These are phyloP conservation scores for Colletotrichum sansevieriae DNA, from an alignment of 2,329 filamentous ascomycete species.

Conservation along the genomic window DNA sequence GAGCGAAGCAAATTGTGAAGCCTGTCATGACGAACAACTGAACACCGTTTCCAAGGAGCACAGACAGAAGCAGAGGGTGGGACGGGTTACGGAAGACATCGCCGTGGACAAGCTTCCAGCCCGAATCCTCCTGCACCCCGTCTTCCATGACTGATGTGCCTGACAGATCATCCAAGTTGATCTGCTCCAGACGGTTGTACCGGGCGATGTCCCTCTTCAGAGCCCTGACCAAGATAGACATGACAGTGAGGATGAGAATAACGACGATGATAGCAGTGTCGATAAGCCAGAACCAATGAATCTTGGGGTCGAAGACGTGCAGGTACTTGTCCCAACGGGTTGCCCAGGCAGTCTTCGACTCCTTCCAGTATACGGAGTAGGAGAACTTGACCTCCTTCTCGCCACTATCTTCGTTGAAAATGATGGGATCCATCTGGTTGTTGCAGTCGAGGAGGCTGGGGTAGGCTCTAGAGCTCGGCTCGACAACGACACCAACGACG, in stretches of 20 bases:
- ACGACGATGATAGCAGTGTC: slow-evolving; percentile 96
- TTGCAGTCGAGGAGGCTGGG: slow-evolving; percentile 74
- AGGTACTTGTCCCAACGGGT: slow-evolving; percentile 99
- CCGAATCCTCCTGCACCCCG: slow-evolving; percentile 95
- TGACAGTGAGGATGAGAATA: slow-evolving; percentile 90
- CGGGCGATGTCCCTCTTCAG: slow-evolving; percentile 95
- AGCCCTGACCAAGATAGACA: slow-evolving; percentile 89
- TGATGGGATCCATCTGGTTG: slow-evolving; percentile 66
- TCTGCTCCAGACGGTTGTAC: slow-evolving; percentile 94
- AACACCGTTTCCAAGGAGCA: slow-evolving; percentile 92
- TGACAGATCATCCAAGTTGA: slow-evolving; percentile 89
- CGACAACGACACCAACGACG: slow-evolving; percentile 92
- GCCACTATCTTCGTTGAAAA: slow-evolving; percentile 69
- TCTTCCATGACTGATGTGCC: slow-evolving; percentile 86
- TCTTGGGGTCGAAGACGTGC: slow-evolving; percentile 96
- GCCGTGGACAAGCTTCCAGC: slow-evolving; percentile 98
- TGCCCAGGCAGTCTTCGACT: slow-evolving; percentile 89
- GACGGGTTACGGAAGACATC: slow-evolving; percentile 94
- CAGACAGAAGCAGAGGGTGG: slow-evolving; percentile 84
- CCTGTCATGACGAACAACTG: slow-evolving; percentile 99
- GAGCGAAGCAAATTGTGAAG: slow-evolving; percentile 91
- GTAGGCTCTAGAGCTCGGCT: slow-evolving; percentile 80
- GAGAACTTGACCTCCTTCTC: slow-evolving; percentile 79
- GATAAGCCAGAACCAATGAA: slow-evolving; percentile 98
- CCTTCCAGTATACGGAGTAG: slow-evolving; percentile 91